Conservation (phyloP, 345 rosid genomes). For the Pelargonium nanum region DNA sequence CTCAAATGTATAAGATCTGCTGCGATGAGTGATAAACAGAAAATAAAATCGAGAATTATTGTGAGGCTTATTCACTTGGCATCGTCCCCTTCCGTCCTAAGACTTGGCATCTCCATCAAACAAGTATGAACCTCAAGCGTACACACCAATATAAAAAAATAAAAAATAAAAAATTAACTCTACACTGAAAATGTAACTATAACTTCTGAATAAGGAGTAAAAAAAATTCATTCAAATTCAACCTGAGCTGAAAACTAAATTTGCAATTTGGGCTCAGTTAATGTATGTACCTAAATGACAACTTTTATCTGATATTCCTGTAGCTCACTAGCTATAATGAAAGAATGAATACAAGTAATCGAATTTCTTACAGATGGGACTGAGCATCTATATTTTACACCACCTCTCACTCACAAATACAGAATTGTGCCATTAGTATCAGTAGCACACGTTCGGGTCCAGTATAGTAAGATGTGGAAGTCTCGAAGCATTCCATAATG, state of each 20-base stretch:
- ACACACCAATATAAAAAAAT: too few relatives aligned
- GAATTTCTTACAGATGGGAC: constrained; percentile 7
- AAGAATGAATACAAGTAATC: constrained; percentile 25
- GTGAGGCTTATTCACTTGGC: too few relatives aligned
- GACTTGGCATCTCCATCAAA: too few relatives aligned
- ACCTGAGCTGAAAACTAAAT: constrained; percentile 13
- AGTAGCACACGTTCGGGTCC: constrained; percentile 3
- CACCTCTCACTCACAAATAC: neutral
- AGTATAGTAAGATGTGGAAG: constrained; percentile 6
- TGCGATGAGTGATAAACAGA: too few relatives aligned
- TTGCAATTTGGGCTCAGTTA: constrained; percentile 18
- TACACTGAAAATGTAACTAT: too few relatives aligned
- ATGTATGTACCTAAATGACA: constrained; percentile 1
- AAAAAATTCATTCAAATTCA: neutral
- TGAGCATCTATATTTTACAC: constrained; percentile 7
- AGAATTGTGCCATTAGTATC: neutral
- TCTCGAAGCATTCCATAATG: neutral
- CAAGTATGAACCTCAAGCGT: too few relatives aligned
- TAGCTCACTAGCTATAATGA: too few relatives aligned
- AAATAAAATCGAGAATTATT: too few relatives aligned
- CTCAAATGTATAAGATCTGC: too few relatives aligned
- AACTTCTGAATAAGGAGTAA: too few relatives aligned
- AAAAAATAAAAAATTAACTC: too few relatives aligned
- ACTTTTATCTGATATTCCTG: neutral
- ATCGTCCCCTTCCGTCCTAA: too few relatives aligned